These are phyloP conservation scores for Phytopythium kandeliae DNA, from an alignment of 352 stramenopile species.

Conservation along the genomic window DNA sequence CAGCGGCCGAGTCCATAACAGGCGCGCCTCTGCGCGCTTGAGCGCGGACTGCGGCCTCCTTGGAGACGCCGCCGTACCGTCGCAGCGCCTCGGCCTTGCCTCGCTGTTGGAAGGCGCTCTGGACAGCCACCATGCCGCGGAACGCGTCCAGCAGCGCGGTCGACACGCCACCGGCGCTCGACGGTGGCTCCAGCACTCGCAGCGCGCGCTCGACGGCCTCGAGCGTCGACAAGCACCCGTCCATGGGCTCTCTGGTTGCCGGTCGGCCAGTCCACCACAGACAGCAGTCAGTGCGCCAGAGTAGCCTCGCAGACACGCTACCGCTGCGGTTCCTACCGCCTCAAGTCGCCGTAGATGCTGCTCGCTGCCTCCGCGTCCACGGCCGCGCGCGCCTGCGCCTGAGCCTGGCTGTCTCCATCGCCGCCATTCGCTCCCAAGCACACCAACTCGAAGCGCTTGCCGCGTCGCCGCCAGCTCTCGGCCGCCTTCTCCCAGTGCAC, in stretches of 20 bases:
- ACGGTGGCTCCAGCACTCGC: constrained; percentile 26
- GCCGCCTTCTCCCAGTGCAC: constrained; percentile 32
- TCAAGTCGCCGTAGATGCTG: constrained; percentile 65
- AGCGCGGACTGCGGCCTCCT: constrained; percentile 24
- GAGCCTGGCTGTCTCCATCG: too few relatives aligned
- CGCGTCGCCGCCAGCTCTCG: constrained; percentile 12
- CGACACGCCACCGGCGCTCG: constrained; percentile 9
- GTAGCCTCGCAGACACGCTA: background rate
- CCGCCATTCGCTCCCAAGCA: constrained; percentile 22
- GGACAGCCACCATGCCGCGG: constrained; percentile 48
- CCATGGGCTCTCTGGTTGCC: constrained; percentile 73
- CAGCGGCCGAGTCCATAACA: background rate
- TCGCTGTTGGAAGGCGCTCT: constrained; percentile 34
- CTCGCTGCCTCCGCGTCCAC: background rate
- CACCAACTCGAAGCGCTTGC: constrained; percentile 37
- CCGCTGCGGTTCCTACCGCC: constrained; percentile 18
- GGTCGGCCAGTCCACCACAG: too few relatives aligned
- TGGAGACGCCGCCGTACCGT: constrained; percentile 33
- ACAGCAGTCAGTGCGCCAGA: background rate
- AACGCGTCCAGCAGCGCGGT: constrained; percentile 41
- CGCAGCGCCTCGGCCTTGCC: constrained; percentile 23
- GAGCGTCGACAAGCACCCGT: constrained; percentile 67
- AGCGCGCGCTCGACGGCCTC: constrained; percentile 58
- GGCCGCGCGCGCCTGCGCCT: too few relatives aligned
- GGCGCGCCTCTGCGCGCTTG: constrained; percentile 10